phyloP scores from a whole-genome alignment of 1,139 yeast species.

The Debaryomyces fabryi region DNA sequence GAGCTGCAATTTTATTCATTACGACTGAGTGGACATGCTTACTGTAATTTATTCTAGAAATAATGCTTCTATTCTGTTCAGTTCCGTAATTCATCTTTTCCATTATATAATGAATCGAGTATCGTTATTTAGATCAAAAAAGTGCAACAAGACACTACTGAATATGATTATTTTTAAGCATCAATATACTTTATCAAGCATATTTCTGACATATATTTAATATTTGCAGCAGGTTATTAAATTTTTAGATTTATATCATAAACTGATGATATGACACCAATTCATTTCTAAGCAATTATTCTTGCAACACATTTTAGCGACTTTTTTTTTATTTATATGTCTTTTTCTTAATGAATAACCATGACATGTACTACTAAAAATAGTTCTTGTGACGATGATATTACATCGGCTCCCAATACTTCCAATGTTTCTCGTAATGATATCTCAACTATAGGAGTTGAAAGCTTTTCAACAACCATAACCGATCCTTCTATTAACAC shows the following conservation, averaged over 20 bases:
- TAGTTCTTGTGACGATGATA: neutral
- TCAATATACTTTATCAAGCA: neutral
- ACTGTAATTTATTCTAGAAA: too few species aligned
- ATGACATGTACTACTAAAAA: neutral
- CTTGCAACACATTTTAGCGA: slow-evolving; percentile 4
- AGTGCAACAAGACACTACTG: too few species aligned
- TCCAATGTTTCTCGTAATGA: neutral
- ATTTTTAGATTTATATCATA: neutral
- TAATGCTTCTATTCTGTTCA: neutral
- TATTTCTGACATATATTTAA: neutral
- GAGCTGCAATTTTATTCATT: neutral
- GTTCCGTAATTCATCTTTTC: neutral
- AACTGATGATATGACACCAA: neutral
- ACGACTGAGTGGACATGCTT: neutral
- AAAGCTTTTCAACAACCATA: neutral
- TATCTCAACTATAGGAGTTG: neutral
- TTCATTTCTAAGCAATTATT: neutral
- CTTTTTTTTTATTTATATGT: neutral
- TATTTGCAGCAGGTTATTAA: neutral
- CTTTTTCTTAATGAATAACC: neutral
- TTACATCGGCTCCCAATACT: neutral
- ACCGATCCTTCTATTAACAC: neutral
- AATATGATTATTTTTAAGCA: too few species aligned
- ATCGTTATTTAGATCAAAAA: too few species aligned
- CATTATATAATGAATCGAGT: too few species aligned